These are phyloP conservation scores for Verbena officinalis DNA, from an alignment of 257 asterid genomes.

Conservation along the genomic window DNA sequence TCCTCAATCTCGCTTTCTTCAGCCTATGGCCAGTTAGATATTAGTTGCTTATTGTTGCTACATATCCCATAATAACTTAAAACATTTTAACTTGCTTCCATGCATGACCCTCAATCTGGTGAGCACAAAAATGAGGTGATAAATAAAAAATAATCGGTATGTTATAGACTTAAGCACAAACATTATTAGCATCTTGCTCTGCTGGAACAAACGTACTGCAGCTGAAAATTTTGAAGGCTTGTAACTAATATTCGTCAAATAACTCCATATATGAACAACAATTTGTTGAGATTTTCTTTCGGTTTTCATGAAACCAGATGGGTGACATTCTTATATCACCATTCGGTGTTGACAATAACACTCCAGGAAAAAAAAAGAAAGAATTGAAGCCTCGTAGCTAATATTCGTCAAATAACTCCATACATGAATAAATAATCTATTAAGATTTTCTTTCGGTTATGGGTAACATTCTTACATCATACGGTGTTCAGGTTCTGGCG, in stretches of 20 bases:
- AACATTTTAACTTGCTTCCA: neutral
- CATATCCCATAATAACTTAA: constrained; percentile 4
- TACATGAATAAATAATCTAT: constrained; percentile 1
- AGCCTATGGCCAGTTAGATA: constrained; percentile 57
- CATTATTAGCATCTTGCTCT: neutral
- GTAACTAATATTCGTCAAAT: neutral
- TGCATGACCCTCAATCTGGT: constrained; percentile 11
- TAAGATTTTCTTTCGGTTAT: neutral
- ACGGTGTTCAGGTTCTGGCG: constrained; percentile 7
- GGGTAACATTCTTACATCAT: constrained; percentile 11
- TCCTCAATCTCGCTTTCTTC: constrained; percentile 79
- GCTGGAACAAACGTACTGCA: constrained; percentile 3
- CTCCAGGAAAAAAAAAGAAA: neutral
- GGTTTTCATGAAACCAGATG: too few species aligned
- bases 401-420: neutral
- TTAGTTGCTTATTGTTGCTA: constrained; percentile 26
- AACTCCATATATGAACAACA: neutral
- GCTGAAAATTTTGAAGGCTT: constrained; percentile 1
- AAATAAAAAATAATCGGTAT: neutral
- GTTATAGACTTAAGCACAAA: constrained; percentile 13
- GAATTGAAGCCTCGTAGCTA: constrained; percentile 5
- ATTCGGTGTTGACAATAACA: constrained; percentile 9
- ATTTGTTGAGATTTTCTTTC: neutral
- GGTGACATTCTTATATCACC: constrained; percentile 13
- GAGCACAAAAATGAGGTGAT: constrained; percentile 12